Base-by-base conservation (phyloP, 164 flowering plant genomes). In the Liquidambar formosana region DNA sequence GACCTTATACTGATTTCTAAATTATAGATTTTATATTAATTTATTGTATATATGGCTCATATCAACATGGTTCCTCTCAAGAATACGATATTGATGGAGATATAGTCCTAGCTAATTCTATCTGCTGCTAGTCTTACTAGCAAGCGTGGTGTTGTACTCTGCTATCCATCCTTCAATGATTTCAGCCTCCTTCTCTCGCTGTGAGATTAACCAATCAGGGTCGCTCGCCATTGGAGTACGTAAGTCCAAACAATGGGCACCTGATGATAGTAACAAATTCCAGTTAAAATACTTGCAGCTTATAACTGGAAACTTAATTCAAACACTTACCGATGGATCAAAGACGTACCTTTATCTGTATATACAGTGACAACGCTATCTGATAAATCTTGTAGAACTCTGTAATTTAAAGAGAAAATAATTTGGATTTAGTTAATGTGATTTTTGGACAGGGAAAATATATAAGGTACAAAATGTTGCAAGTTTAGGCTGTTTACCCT, bases 401-500 rank as follows among this genome's bases (percentile, higher is more conserved):
- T 66, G 61, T 15, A n/a, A 26, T 28, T 5, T 22, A 12, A 41
- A 11, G 21, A 21, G 23, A 22, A 1, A 63, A 13, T 38, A 41
- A 14, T 28, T 16, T 2, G 62, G 15, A 12, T 1, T 3, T 38
- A 15, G 0, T 3, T 5, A 2, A 27, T 14, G 16, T 21, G 4
- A 27, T 21, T 58, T 26, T 15, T 2, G 44, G 19, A n/a, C n/a
- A n/a, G n/a, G n/a, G n/a, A n/a, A n/a, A n/a, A n/a, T n/a, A n/a
- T n/a, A n/a, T n/a, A n/a, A n/a, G n/a, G n/a, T n/a, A n/a, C n/a
- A n/a, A n/a, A n/a, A n/a, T n/a, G n/a, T n/a, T n/a, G n/a, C n/a
- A n/a, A n/a, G n/a, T n/a, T n/a, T n/a, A n/a, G n/a, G n/a, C 41
- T 33, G 6, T 10, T 57, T 71, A 71, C 74, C 74, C 74, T 14